Conservation (phyloP, 176 grass and related monocot species). For the Oryza meridionalis region DNA sequence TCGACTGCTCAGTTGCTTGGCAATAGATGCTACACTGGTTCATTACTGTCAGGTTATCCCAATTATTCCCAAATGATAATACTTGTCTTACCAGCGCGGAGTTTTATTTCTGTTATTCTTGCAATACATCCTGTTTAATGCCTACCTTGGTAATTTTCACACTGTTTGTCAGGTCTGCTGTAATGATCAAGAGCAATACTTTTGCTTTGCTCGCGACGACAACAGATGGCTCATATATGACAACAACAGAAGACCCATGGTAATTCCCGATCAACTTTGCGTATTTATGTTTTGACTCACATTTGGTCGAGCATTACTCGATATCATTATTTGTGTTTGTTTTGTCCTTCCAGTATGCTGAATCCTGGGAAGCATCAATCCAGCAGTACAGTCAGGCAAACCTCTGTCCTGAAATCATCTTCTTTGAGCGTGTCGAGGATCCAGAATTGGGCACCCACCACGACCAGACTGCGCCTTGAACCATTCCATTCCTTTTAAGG, state of each 20-base stretch:
- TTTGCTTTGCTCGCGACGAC: background rate
- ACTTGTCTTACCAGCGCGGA: background rate
- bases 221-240: background rate
- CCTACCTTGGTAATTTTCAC: background rate
- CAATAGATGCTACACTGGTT: background rate
- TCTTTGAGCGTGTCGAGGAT: background rate
- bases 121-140: background rate
- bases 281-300: background rate
- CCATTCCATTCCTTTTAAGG: background rate
- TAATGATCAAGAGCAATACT: background rate
- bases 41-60: background rate
- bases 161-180: slow-evolving; percentile 1
- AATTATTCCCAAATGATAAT: background rate
- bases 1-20: background rate
- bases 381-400: background rate
- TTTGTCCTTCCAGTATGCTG: background rate
- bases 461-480: background rate
- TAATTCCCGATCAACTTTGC: background rate
- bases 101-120: background rate
- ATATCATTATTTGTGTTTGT: background rate
- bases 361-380: background rate
- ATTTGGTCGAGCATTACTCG: background rate
- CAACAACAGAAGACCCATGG: background rate
- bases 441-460: background rate
- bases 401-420: background rate